Evolutionary conservation across 345 rosid genomes (phyloP).

Genomic region (Ricinus communis): DNA sequence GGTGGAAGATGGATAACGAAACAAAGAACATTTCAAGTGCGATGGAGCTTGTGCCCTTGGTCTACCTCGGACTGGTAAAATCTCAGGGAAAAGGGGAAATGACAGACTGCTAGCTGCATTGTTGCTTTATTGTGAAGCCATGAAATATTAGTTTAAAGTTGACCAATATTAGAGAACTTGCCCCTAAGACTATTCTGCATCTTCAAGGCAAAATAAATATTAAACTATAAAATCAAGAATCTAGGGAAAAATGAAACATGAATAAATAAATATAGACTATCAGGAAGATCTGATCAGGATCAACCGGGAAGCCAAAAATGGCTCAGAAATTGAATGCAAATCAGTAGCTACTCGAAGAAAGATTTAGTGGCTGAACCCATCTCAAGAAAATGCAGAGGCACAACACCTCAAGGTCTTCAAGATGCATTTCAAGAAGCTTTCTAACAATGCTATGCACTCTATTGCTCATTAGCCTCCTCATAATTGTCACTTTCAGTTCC

Average conservation of each 20-base stretch:
- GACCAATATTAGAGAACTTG: background rate
- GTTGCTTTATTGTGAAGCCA: background rate
- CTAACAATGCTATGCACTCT: constrained; percentile 30
- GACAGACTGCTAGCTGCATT: too few relatives aligned
- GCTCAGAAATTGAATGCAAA: background rate
- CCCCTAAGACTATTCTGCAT: background rate
- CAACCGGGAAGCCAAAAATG: constrained; percentile 9
- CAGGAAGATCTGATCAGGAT: constrained; percentile 11
- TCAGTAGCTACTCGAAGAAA: background rate
- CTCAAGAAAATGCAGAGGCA: constrained; percentile 39
- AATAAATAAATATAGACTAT: constrained; percentile 7
- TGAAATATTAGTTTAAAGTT: background rate
- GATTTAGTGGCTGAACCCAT: constrained; percentile 1
- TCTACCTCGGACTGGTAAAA: too few relatives aligned
- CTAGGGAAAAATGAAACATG: constrained; percentile 28
- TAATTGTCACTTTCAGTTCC: constrained; percentile 27
- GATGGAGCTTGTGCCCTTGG: too few relatives aligned
- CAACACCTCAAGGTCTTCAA: constrained; percentile 25
- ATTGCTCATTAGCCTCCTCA: constrained; percentile 32
- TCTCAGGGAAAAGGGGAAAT: too few relatives aligned
- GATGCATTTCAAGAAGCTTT: constrained; percentile 31
- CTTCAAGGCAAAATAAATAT: constrained; percentile 13
- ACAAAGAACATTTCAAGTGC: too few relatives aligned
- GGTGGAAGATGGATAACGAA: too few relatives aligned
- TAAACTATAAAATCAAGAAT: constrained; percentile 5